Conservation (phyloP, 2,329 filamentous ascomycete genomes). For the Cordyceps tenuipes region DNA sequence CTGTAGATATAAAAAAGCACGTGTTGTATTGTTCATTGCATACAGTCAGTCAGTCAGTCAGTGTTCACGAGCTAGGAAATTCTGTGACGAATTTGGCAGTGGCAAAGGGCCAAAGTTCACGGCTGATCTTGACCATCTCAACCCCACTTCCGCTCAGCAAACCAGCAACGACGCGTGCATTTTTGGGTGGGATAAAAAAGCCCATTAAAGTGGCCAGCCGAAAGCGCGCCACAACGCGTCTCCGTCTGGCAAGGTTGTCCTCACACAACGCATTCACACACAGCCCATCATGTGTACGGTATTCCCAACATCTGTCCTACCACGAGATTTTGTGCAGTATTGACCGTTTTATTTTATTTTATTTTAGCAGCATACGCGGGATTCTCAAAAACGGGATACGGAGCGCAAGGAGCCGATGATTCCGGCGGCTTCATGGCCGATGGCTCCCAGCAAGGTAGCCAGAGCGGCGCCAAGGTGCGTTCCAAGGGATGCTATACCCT, state of each 20-base stretch:
- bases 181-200: not conserved
- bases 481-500: not conserved
- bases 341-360: slow-evolving; percentile 4
- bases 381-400: slow-evolving; percentile 39
- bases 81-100: not conserved
- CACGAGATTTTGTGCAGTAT: not conserved
- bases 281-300: slow-evolving; percentile 27
- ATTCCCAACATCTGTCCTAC: not conserved
- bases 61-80: too few relatives aligned
- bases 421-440: slow-evolving; percentile 54
- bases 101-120: not conserved
- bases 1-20: not conserved
- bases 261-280: slow-evolving; percentile 14
- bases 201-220: slow-evolving; percentile 21
- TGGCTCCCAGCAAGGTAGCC: slow-evolving; percentile 53
- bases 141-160: slow-evolving; percentile 15
- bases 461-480: slow-evolving; percentile 38
- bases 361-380: slow-evolving; percentile 40
- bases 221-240: slow-evolving; percentile 27
- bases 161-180: not conserved
- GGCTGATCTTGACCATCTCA: not conserved
- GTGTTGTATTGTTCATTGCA: not conserved
- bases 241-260: slow-evolving; percentile 15
- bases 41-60: not conserved
- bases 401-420: slow-evolving; percentile 49